Conservation (phyloP, 2,329 filamentous ascomycete genomes). For the Pseudogymnoascus sp. region DNA sequence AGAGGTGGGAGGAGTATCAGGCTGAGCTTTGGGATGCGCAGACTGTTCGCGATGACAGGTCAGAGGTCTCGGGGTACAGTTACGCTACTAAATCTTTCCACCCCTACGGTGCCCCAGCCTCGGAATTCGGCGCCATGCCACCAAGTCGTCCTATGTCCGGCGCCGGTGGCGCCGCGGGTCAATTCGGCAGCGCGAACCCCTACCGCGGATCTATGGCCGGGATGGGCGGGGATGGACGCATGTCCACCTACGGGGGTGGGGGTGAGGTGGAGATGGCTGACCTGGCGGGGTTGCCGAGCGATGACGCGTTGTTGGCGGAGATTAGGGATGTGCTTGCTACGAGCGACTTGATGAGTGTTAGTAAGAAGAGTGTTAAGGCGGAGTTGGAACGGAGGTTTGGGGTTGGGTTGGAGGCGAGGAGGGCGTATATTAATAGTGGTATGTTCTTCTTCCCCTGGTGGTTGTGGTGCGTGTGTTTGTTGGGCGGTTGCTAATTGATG, state of each 20-base stretch:
- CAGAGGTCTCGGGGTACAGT: conserved; percentile 86
- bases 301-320: conserved; percentile 85
- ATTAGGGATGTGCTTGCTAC: conserved; percentile 89
- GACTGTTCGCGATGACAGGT: conserved; percentile 66
- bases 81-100: conserved; percentile 80
- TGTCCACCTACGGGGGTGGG: conserved; percentile 39
- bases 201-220: conserved; percentile 31
- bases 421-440: conserved; percentile 91
- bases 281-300: conserved; percentile 67
- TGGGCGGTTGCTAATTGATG: conserved; percentile 25
- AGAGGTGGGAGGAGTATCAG: conserved; percentile 99
- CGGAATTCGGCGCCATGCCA: conserved; percentile 61
- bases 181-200: conserved; percentile 45
- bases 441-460: conserved; percentile 36
- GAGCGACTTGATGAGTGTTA: conserved; percentile 93
- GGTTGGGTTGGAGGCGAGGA: conserved; percentile 76
- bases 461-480: not conserved
- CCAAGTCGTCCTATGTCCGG: conserved; percentile 42
- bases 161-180: not conserved
- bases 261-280: conserved; percentile 71
- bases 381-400: conserved; percentile 90
- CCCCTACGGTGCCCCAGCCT: conserved; percentile 43
- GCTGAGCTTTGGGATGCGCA: conserved; percentile 94
- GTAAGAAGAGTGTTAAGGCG: conserved; percentile 95
- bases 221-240: not conserved